Evolutionary conservation across 768 basidiomycete species (phyloP).

Genomic region (Rhizopogon sp.): DNA sequence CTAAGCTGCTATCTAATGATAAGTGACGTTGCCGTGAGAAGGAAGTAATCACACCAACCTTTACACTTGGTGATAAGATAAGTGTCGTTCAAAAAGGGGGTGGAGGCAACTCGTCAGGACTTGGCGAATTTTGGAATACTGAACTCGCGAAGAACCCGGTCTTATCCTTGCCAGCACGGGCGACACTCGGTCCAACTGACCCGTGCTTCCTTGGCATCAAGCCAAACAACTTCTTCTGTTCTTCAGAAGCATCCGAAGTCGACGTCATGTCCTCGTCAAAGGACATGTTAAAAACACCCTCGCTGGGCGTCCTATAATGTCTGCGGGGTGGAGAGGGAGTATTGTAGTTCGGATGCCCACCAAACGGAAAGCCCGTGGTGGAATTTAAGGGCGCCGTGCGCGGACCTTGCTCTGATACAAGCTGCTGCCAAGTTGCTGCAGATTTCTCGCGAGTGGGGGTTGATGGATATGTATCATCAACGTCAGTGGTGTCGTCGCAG

Average conservation of each 20-base stretch:
- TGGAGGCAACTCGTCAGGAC: constrained; percentile 74
- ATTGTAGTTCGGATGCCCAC: constrained; percentile 15
- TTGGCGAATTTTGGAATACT: constrained; percentile 82
- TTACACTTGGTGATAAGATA: constrained; percentile 31
- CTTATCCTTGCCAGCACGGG: constrained; percentile 26
- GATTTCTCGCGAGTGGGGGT: constrained; percentile 49
- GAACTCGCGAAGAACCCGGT: constrained; percentile 73
- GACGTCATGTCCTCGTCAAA: constrained; percentile 60
- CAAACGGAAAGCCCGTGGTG: constrained; percentile 36
- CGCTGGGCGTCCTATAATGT: constrained; percentile 63
- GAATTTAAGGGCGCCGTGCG: constrained; percentile 48
- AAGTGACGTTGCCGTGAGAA: background rate
- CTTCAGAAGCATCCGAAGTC: constrained; percentile 35
- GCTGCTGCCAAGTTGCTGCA: constrained; percentile 26
- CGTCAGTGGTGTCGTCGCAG: constrained; percentile 67
- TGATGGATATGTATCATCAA: constrained; percentile 38
- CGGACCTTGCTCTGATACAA: constrained; percentile 35
- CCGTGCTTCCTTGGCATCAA: constrained; percentile 25
- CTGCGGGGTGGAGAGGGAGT: constrained; percentile 37
- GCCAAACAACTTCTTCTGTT: constrained; percentile 29
- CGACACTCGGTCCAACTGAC: constrained; percentile 22
- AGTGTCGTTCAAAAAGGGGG: constrained; percentile 49
- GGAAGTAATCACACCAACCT: constrained; percentile 29
- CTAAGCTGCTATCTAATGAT: constrained; percentile 23
- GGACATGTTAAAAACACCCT: constrained; percentile 71